phyloP scores from a whole-genome alignment of 179 eudicot genomes.

The Gypsophila paniculata region DNA sequence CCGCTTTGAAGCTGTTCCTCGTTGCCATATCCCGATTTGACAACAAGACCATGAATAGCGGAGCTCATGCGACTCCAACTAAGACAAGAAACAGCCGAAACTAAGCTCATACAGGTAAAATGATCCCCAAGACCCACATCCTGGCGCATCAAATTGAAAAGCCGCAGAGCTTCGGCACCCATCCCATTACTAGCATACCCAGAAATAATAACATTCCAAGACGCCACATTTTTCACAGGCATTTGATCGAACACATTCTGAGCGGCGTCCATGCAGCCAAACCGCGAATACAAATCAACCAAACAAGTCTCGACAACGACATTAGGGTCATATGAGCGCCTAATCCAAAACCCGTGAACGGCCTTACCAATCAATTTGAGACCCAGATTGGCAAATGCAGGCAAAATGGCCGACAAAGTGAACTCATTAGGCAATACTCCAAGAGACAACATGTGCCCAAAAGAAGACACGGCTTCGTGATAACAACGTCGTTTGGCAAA shows the following conservation, averaged over 20 bases:
- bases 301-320: constrained; percentile 35
- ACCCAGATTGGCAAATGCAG: constrained; percentile 34
- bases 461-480: constrained; percentile 24
- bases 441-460: constrained; percentile 26
- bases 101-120: constrained; percentile 38
- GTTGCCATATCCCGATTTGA: constrained; percentile 32
- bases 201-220: constrained; percentile 44
- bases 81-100: constrained; percentile 27
- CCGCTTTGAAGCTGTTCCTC: constrained; percentile 36
- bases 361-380: constrained; percentile 31
- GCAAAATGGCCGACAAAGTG: constrained; percentile 33
- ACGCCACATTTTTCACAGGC: constrained; percentile 32
- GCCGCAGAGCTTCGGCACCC: constrained; percentile 22
- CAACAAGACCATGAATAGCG: constrained; percentile 27
- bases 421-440: constrained; percentile 34
- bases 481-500: constrained; percentile 26
- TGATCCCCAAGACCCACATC: constrained; percentile 31
- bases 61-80: constrained; percentile 17
- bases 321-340: constrained; percentile 23
- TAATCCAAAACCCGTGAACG: constrained; percentile 39
- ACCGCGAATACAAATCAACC: constrained; percentile 37
- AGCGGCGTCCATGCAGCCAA: constrained; percentile 30
- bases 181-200: constrained; percentile 36
- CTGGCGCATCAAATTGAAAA: constrained; percentile 34
- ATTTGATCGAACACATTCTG: constrained; percentile 37